These are phyloP conservation scores for Haplosporangium sp. DNA, from an alignment of 371 early-diverging fungal species.

Conservation along the genomic window DNA sequence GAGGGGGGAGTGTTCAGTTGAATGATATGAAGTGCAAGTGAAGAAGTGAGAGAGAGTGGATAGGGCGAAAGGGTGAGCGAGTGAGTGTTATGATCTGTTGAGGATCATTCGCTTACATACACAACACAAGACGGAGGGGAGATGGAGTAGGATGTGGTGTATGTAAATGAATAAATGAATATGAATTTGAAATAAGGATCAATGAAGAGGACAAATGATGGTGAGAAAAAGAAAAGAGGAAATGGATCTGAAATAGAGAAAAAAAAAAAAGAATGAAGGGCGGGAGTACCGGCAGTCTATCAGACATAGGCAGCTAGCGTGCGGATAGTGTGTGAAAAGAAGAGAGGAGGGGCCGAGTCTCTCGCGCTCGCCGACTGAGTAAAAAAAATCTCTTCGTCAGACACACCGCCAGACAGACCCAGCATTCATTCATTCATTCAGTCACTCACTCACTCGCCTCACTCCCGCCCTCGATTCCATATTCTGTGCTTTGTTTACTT, in stretches of 20 bases:
- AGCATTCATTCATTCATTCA: no score
- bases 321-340: no score
- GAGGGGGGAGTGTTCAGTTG: background rate
- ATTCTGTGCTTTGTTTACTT: no score
- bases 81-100: slow-evolving; percentile 8
- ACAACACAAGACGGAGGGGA: background rate
- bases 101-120: slow-evolving; percentile 20
- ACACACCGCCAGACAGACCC: no score
- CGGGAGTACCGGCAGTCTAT: no score
- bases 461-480: no score
- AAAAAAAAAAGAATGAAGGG: background rate
- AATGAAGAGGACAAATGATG: background rate
- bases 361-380: no score
- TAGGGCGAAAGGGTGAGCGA: background rate
- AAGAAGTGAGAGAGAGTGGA: background rate
- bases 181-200: background rate
- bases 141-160: background rate
- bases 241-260: background rate
- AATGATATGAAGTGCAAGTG: background rate
- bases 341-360: no score
- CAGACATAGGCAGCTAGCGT: no score
- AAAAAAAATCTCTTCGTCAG: no score
- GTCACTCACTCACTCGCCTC: no score
- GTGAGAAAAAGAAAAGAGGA: background rate
- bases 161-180: background rate